A percentile compares a stretch with the other conserved stretches of the same genome.
Conservation (phyloP, 2,329 filamentous ascomycete genomes). For the Aspergillus hortae region DNA sequence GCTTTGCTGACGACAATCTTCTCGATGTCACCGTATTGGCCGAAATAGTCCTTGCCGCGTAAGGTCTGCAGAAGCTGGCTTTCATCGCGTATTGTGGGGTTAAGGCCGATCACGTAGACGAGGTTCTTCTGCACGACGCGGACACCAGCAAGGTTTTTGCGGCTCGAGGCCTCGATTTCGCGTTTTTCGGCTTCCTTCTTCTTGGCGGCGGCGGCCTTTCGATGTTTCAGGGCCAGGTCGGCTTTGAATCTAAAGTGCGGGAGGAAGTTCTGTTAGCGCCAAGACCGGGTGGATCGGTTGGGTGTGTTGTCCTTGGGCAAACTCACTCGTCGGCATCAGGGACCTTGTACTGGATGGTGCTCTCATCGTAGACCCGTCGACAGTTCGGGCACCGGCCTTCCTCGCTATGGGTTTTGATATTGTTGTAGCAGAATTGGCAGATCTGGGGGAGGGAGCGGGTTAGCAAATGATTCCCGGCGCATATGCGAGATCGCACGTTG, state of each 20-base stretch:
- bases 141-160: conserved; percentile 92
- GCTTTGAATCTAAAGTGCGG: conserved; percentile 44
- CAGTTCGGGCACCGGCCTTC: conserved; percentile 98
- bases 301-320: too few relatives aligned
- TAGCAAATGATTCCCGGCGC: conserved; percentile 9
- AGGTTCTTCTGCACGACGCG: conserved; percentile 97
- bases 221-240: conserved; percentile 64
- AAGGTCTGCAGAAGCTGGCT: conserved; percentile 80
- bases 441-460: conserved; percentile 56
- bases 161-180: conserved; percentile 90
- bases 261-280: conserved; percentile 17
- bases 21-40: conserved; percentile 96
- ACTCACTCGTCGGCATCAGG: conserved; percentile 91
- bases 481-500: conserved; percentile 3
- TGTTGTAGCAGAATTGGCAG: conserved; percentile 99
- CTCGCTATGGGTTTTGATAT: conserved; percentile 91
- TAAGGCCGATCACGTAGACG: conserved; percentile 94
- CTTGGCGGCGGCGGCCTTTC: conserved; percentile 83
- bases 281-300: conserved; percentile 9
- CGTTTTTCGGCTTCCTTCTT: conserved; percentile 96
- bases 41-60: conserved; percentile 89
- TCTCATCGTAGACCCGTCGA: conserved; percentile 90
- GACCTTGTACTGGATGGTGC: conserved; percentile 94
- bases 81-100: conserved; percentile 87
- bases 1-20: conserved; percentile 98